Base-by-base conservation (phyloP, 108 stramenopile genomes). In the Skeletonema marinoi region DNA sequence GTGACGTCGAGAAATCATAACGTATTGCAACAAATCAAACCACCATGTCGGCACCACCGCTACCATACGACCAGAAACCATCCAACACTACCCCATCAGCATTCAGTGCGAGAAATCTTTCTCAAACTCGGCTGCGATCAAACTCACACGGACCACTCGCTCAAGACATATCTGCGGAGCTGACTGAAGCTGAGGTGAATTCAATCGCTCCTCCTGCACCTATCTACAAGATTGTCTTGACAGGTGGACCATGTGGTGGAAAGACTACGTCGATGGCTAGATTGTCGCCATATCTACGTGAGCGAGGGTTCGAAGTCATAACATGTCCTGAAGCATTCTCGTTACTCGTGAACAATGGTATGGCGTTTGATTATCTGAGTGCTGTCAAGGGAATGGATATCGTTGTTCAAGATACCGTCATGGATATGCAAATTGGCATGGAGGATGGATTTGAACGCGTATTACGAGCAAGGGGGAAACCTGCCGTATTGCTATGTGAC, bases 231-330 rank as follows among this genome's bases (percentile, higher is more conserved):
- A 82, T 92, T 69, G 93, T 93, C 25, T 79, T 97, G 64, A 97
- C 98, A 16, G 98, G 98, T 9, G 98, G 98, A 11, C 98, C 98
- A n/a, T 98, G 98, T 71, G 97, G 95, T 33, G 98, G 98, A 3
- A 98, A 98, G 75, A 98, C 98, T 0, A 98, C 97, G 14, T 92
- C 95, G 7, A 70, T 98, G 67, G 91, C 90, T 6, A 46, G 79
- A 44, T 30, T 82, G 36, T 70, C 82, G 25, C 69, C 75, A 17
- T 85, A 73, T 66, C 78, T 96, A 51, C 78, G 87, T 41, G 92
- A 90, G 65, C 77, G 91, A 38, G 97, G 97, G 3, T 98, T 96
- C 76, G 93, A 93, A 67, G 96, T 96, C 13, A 92, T 94, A 65
- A 94, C 92, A 5, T 89, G 91, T 38, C 96, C 97, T 12, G 98